Evolutionary conservation across 495 filamentous ascomycete species (phyloP), one percentile per base, ranked within the genome.

Genomic region (Talaromyces thailandensis): DNA sequence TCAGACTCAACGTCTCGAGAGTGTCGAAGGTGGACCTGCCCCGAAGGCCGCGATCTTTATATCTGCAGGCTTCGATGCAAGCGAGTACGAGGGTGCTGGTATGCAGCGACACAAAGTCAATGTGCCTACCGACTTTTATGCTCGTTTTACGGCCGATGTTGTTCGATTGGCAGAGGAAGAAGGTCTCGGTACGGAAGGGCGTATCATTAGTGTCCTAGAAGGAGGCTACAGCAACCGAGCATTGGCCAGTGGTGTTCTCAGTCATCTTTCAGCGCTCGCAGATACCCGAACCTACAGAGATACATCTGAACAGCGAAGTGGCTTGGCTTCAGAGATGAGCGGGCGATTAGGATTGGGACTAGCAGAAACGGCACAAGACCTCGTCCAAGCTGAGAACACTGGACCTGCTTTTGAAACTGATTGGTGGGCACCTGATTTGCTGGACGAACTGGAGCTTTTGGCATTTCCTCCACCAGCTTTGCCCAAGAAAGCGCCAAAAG

Each of bases 51-150:
- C 92, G 6, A 89, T 98, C 31, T 98, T 98, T 71, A 73, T 98
- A 31, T 96, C 92, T 32, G 93, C 94, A 1, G 94, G 94, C 0
- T 98, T 98, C 66, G 94, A 98, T 76, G 95, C 94, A 4, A 96
- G 92, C 67, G 90, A 98, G 69, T 93, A 89, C 84, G 94, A 98
- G 71, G 82, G 85, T n/a, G 70, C 79, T 3, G 90, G 88, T 1
- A 98, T 98, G 95, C 94, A 98, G 69, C 80, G 94, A 56, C 94
- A 98, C 73, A 85, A 87, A 58, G 91, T 95, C 62, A 94, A 96
- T 73, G 93, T 98, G 7, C 94, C 95, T 0, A 98, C 93, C 6
- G 92, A 92, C 31, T 98, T 98, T 70, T 98, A 97, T 72, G 93
- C 95, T 56, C 82, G 86, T 3, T 87, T 98, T 63, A 93, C 94